Base-by-base conservation (phyloP, 2,329 filamentous ascomycete genomes). In the Cercospora sp. region DNA sequence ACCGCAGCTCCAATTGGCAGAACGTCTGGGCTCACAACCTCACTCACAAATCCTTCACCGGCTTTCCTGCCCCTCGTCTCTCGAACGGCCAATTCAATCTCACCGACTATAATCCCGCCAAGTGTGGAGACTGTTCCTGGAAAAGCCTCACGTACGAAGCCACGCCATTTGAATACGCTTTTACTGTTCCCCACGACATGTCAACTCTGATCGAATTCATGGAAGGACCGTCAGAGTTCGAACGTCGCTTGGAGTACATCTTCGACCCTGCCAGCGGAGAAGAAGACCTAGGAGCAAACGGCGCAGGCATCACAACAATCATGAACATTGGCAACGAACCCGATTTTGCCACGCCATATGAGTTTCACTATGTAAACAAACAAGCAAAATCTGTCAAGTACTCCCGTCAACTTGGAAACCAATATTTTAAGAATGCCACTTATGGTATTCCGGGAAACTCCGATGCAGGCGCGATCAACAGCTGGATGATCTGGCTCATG, bases 121-220 rank as follows among this genome's bases (percentile, higher is more conserved):
- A 77, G 2, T 83, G 81, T 61, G 80, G 80, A 7, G 75, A 75
- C 2, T 82, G 81, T 67, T 79, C 81, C 30, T 82, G 80, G 80
- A 58, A 64, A 0, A 76, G 78, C n/a, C 77, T 81, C 58, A 78
- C 77, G 13, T 83, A 82, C 63, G 81, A 82, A 71, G 80, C 76
- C 2, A 80, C 79, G 5, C 77, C 80, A 3, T 82, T 81, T 26
- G 80, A 82, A 61, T 83, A 83, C 67, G 80, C 78, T 1, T 83
- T 81, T 64, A 80, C 79, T 1, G 75, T 82, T 6, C 81, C 81
- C 1, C 80, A 82, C 64, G 81, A 83, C 55, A 75, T 82, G 60
- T 71, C 78, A 20, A 79, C 77, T 3, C 72, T 83, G 18, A 83
- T 83, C 42, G 67, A 77, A 1, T 78, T 82, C 63, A 82, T 82